A percentile compares a stretch with the other conserved stretches of the same genome.
phyloP scores from a whole-genome alignment of 2,329 filamentous ascomycete species.

The Cadophora sp. region DNA sequence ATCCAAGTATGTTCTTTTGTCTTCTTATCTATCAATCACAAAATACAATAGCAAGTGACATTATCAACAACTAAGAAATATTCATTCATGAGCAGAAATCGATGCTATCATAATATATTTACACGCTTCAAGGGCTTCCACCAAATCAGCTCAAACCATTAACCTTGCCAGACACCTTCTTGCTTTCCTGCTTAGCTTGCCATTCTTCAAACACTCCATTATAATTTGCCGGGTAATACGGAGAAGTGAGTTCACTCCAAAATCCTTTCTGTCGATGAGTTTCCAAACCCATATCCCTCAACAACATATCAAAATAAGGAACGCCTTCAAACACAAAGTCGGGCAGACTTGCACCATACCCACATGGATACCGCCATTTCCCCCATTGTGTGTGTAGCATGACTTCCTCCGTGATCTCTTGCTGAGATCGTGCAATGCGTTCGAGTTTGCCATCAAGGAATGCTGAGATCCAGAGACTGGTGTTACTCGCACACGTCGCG shows the following conservation, averaged over 20 bases:
- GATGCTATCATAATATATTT: no score
- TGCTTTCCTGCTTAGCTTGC: slow-evolving; percentile 26
- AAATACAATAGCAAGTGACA: no score
- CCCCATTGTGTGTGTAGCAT: slow-evolving; percentile 73
- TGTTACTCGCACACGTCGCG: slow-evolving; percentile 52
- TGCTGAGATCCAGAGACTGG: slow-evolving; percentile 69
- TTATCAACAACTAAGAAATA: neutral
- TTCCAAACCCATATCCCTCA: slow-evolving; percentile 69
- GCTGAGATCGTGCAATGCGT: neutral
- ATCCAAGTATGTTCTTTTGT: no score
- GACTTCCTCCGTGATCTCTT: slow-evolving; percentile 59
- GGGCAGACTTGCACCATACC: slow-evolving; percentile 66
- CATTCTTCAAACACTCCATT: slow-evolving; percentile 52
- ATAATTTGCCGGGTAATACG: slow-evolving; percentile 56
- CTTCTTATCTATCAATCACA: no score
- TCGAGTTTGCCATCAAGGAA: slow-evolving; percentile 63
- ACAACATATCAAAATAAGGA: slow-evolving; percentile 74
- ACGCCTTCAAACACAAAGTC: slow-evolving; percentile 80
- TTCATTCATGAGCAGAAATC: neutral
- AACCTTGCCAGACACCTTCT: neutral
- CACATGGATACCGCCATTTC: slow-evolving; percentile 70
- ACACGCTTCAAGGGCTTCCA: no score
- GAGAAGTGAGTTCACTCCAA: slow-evolving; percentile 49
- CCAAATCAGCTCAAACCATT: neutral
- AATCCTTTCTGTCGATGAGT: slow-evolving; percentile 59